phyloP scores from a whole-genome alignment of 2,329 filamentous ascomycete genomes.

The Arthrobotrys conoides region DNA sequence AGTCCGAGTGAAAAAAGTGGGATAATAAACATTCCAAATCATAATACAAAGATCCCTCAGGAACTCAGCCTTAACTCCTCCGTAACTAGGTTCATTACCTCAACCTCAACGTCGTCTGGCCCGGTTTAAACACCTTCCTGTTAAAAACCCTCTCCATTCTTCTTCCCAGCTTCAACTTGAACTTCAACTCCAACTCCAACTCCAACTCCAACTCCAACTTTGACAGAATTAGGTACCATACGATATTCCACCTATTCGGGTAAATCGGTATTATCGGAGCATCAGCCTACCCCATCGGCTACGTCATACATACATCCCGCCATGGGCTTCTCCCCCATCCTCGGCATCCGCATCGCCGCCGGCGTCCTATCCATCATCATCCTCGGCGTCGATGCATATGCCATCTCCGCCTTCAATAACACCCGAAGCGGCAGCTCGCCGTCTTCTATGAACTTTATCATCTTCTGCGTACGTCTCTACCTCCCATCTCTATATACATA shows the following conservation, averaged over 20 bases:
- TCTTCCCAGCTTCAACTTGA: neutral
- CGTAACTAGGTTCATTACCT: too few species aligned
- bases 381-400: constrained; percentile 55
- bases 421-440: constrained; percentile 42
- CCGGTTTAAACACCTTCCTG: constrained; percentile 1
- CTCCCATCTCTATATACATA: neutral
- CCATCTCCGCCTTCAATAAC: constrained; percentile 54
- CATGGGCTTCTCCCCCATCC: constrained; percentile 56
- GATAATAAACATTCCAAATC: constrained; percentile 25
- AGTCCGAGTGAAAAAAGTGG: neutral
- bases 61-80: neutral
- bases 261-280: too few species aligned
- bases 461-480: constrained; percentile 50
- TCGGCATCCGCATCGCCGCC: constrained; percentile 53
- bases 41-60: neutral
- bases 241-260: too few species aligned
- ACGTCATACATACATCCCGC: constrained; percentile 4
- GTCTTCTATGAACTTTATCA: constrained; percentile 58
- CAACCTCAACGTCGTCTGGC: neutral
- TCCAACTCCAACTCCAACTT: too few species aligned
- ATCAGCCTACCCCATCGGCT: neutral
- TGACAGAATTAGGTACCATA: too few species aligned
- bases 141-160: neutral
- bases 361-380: constrained; percentile 52
- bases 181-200: neutral